Evolutionary conservation across 345 rosid genomes (phyloP), one percentile per base, ranked within the genome.

Genomic region (Citrus maxima): DNA sequence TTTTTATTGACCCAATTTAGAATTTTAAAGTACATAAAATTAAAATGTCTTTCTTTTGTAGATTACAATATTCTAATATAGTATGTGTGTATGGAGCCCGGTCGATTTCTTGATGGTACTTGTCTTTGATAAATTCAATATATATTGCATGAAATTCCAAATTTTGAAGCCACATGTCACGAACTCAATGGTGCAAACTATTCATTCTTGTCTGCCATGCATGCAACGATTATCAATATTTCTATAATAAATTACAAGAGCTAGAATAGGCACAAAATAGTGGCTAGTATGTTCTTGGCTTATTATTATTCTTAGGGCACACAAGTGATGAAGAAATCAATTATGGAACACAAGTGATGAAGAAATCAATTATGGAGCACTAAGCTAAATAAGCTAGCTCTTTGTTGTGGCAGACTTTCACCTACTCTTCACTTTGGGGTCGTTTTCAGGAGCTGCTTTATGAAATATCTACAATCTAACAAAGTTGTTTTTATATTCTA

Each of bases 291-390:
- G 59, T 49, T 55, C 34, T 34, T 28, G 72, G 63, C 58, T 30
- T 32, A 51, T 6, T 51, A 10, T 27, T 46, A 28, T 34, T 24
- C 12, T 46, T 66, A 66, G 69, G 24, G 59, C 12, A 37, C 7
- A 72, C 6, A 72, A 77, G 70, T 58, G 77, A 54, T 66, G 77
- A 63, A 54, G 51, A 30, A 24, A 60, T 73, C 65, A 81, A 81
- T 78, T 49, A 81, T 81, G 62, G 81, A 81, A 78, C 77, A 80
- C 40, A 32, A 32, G 34, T 32, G 74, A 63, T 66, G 77, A 63
- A 54, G 49, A 30, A 24, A 60, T 73, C 65, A 82, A 82, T 78
- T 51, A 82, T 82, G 62, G 81, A 81, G 80, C 78, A 80, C 42
- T 5, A 61, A 5, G 19, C 22, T 22, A 22, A 8, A 59, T 32